phyloP scores from a whole-genome alignment of 192 early-diverging fungal genomes.

The Podila horticola region DNA sequence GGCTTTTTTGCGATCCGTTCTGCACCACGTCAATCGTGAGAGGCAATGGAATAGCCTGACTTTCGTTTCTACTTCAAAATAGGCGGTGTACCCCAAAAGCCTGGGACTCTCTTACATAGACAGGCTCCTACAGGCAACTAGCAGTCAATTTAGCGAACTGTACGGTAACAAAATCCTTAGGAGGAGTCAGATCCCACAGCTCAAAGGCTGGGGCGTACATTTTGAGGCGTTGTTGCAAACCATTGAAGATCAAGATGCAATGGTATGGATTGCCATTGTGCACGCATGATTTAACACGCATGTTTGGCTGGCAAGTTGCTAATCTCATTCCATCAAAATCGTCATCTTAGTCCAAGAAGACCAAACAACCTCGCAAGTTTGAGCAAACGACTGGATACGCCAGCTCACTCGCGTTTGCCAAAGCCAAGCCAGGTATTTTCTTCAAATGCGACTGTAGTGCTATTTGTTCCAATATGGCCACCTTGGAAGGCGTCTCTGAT shows the following conservation, averaged over 20 bases:
- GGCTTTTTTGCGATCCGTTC: neutral
- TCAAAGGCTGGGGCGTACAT: constrained; percentile 69
- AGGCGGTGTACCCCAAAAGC: constrained; percentile 90
- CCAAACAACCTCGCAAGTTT: constrained; percentile 77
- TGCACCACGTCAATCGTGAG: neutral
- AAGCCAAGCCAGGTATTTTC: constrained; percentile 37
- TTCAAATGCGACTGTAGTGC: neutral
- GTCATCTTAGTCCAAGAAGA: constrained; percentile 46
- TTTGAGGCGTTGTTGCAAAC: constrained; percentile 74
- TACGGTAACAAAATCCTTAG: constrained; percentile 59
- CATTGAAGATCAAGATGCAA: constrained; percentile 72
- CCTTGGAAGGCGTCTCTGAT: too few species aligned
- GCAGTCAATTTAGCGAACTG: constrained; percentile 71
- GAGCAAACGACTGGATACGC: constrained; percentile 81
- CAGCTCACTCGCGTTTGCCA: constrained; percentile 38
- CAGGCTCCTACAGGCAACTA: constrained; percentile 78
- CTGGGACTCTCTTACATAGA: constrained; percentile 88
- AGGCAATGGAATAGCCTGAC: neutral
- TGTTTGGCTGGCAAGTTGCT: neutral
- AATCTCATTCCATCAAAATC: neutral
- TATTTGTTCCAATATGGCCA: too few species aligned
- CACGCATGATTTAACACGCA: neutral
- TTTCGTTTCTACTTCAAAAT: neutral
- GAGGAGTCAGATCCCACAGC: constrained; percentile 39
- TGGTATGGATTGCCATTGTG: constrained; percentile 39